Percentiles rank a stretch among this genome's conserved stretches.
These are phyloP conservation scores for Schizochytrium sp. DNA, from an alignment of 108 stramenopile species.

Conservation along the genomic window DNA sequence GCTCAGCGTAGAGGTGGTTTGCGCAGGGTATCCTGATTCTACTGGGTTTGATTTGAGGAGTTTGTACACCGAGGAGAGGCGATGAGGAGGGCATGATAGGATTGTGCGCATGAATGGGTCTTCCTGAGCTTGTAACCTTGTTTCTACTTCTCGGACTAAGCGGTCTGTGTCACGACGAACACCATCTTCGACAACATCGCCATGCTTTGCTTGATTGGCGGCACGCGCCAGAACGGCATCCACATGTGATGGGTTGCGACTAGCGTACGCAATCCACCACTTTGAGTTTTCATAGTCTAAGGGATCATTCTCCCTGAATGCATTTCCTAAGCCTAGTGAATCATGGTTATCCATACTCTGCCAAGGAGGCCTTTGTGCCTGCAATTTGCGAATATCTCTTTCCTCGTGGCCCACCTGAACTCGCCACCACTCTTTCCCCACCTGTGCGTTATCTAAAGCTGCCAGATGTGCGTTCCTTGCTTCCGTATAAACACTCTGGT, in stretches of 20 bases:
- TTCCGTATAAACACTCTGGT: neutral
- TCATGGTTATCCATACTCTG: neutral
- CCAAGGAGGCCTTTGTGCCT: neutral
- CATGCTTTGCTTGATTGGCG: neutral
- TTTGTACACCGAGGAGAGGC: neutral
- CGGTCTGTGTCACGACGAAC: constrained; percentile 40
- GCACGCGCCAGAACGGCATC: neutral
- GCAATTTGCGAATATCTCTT: neutral
- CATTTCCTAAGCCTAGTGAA: too few relatives aligned
- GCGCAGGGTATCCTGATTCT: neutral
- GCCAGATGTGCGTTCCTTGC: neutral
- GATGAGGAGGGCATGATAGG: constrained; percentile 37
- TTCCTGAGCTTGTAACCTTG: neutral
- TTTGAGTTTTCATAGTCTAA: neutral
- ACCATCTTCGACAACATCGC: neutral
- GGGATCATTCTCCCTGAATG: neutral
- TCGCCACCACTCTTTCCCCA: constrained; percentile 61
- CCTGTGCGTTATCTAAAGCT: neutral
- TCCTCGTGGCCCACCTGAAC: constrained; percentile 43
- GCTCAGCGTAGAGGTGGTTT: neutral
- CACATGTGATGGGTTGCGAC: neutral
- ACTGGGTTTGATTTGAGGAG: neutral
- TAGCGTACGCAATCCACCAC: constrained; percentile 41
- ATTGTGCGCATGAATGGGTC: neutral
- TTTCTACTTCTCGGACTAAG: constrained; percentile 10